phyloP scores from a whole-genome alignment of 2,329 filamentous ascomycete species.

The Trichoderma breve region DNA sequence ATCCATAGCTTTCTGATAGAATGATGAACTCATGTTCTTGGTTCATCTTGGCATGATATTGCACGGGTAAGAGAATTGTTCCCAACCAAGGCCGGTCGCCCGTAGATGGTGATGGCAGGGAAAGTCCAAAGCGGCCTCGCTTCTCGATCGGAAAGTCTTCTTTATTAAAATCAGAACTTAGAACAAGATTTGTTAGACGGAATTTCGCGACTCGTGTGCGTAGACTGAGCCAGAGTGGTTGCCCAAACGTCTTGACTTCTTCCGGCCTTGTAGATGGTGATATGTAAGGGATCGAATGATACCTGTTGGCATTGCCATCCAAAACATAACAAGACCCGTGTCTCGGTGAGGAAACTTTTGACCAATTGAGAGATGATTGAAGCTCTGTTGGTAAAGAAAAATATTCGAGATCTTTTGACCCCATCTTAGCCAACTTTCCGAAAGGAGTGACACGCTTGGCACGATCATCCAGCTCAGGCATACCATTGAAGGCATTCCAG shows the following conservation, averaged over 20 bases:
- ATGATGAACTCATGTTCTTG: conserved; percentile 14
- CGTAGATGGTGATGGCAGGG: background rate
- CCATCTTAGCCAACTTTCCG: background rate
- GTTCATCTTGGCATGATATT: conserved; percentile 9
- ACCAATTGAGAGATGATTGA: background rate
- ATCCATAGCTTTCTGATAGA: conserved; percentile 16
- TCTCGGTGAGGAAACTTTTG: background rate
- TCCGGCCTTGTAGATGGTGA: background rate
- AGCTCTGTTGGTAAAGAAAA: background rate
- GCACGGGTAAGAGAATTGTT: conserved; percentile 5
- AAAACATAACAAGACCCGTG: background rate
- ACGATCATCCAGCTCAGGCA: background rate
- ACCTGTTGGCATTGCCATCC: background rate
- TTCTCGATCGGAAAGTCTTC: background rate
- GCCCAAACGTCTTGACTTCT: background rate
- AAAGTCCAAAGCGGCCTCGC: conserved; percentile 9
- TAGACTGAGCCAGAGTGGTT: background rate
- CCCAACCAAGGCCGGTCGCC: conserved; percentile 10
- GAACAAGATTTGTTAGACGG: background rate
- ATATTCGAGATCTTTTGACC: background rate
- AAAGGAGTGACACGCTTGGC: conserved; percentile 2
- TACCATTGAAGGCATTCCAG: conserved; percentile 7
- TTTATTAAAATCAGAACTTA: conserved; percentile 2
- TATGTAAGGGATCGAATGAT: background rate
- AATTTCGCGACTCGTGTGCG: background rate